A percentile compares a stretch with the other conserved stretches of the same genome.
Conservation (phyloP, 2,329 filamentous ascomycete species). For the Pleochaeta shiraiana region DNA sequence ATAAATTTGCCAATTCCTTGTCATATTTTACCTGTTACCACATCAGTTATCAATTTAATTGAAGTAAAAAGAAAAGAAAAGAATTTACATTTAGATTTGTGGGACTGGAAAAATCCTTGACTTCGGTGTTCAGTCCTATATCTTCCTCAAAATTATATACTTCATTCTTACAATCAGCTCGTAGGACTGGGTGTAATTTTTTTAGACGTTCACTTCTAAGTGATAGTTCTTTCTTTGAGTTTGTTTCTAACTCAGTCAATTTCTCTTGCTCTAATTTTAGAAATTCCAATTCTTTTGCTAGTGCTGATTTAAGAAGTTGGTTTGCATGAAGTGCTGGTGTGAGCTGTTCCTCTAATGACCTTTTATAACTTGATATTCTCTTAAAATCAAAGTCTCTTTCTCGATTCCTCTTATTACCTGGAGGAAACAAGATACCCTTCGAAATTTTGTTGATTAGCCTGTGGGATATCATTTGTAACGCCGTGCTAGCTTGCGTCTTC, state of each 20-base stretch:
- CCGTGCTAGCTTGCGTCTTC: constrained; percentile 25
- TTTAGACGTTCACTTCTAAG: constrained; percentile 25
- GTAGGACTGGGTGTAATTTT: constrained; percentile 17
- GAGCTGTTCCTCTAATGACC: constrained; percentile 32
- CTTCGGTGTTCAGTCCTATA: constrained; percentile 7
- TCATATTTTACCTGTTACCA: constrained; percentile 11
- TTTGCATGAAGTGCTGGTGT: constrained; percentile 41
- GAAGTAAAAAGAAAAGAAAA: neutral
- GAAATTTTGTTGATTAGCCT: constrained; percentile 34
- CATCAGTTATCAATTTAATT: constrained; percentile 8
- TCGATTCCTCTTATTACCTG: constrained; percentile 26
- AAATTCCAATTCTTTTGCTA: constrained; percentile 30
- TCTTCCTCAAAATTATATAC: constrained; percentile 8
- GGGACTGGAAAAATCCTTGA: constrained; percentile 1
- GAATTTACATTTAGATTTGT: neutral
- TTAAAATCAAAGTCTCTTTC: constrained; percentile 44
- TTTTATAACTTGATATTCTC: constrained; percentile 36
- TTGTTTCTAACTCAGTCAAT: constrained; percentile 29
- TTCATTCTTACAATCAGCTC: constrained; percentile 6
- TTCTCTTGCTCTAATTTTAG: constrained; percentile 32
- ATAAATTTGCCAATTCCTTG: constrained; percentile 13
- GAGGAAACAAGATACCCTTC: constrained; percentile 44
- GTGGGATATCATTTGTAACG: constrained; percentile 31
- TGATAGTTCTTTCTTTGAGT: constrained; percentile 31
- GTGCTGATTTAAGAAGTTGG: constrained; percentile 35